These are phyloP conservation scores for Barnettozyma populi DNA, from an alignment of 805 yeast species.

Conservation along the genomic window DNA sequence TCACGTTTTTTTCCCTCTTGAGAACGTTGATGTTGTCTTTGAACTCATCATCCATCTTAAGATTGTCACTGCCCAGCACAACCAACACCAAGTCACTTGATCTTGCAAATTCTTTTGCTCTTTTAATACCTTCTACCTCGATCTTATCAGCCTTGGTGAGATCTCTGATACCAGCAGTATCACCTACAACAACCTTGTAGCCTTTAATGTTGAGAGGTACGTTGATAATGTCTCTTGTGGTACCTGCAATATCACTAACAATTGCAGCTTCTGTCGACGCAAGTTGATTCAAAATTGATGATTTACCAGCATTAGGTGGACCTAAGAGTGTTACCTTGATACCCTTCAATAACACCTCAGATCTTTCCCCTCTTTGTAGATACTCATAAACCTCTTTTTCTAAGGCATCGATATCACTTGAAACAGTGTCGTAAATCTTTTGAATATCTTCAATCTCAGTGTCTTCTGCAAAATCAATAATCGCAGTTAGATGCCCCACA, in stretches of 20 bases:
- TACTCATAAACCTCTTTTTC: conserved; percentile 39
- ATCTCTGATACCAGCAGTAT: conserved; percentile 86
- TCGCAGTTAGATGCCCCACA: conserved; percentile 75
- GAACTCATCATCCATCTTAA: conserved; percentile 33
- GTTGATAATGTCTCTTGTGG: conserved; percentile 86
- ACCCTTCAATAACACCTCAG: conserved; percentile 67
- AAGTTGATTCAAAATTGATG: conserved; percentile 73
- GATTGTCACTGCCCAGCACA: conserved; percentile 48
- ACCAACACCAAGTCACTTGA: conserved; percentile 66
- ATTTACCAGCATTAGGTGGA: conserved; percentile 95
- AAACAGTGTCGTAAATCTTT: conserved; percentile 47
- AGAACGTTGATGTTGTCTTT: conserved; percentile 31
- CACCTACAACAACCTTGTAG: conserved; percentile 76
- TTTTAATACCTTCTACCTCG: conserved; percentile 74
- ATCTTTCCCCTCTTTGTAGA: conserved; percentile 41
- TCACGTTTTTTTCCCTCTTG: conserved; percentile 27
- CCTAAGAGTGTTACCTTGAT: conserved; percentile 72
- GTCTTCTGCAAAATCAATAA: conserved; percentile 94
- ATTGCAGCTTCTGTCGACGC: conserved; percentile 82
- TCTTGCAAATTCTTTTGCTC: conserved; percentile 59
- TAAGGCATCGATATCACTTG: conserved; percentile 35
- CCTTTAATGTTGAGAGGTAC: conserved; percentile 79
- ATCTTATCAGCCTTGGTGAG: conserved; percentile 44
- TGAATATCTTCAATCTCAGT: conserved; percentile 69
- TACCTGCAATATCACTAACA: conserved; percentile 88